phyloP scores from a whole-genome alignment of 495 filamentous ascomycete species.

The Cryomyces antarcticus region DNA sequence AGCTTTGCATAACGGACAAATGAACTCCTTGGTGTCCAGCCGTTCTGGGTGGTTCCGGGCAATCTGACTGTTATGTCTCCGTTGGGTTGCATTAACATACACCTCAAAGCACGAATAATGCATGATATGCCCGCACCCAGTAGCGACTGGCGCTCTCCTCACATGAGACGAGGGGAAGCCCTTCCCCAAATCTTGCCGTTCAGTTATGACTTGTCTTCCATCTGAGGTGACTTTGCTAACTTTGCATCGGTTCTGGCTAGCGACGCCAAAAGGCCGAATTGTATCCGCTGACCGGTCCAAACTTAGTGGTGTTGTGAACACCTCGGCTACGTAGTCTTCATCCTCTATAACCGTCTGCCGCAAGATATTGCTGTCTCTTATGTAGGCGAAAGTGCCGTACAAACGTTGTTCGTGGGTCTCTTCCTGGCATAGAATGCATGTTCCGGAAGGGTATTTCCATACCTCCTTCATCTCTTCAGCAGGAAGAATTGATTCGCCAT shows the following conservation, averaged over 20 bases:
- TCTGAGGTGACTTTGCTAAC: slow-evolving; percentile 56
- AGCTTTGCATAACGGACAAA: slow-evolving; percentile 96
- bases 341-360: slow-evolving; percentile 69
- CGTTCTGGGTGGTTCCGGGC: slow-evolving; percentile 80
- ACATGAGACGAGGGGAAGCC: slow-evolving; percentile 56
- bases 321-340: slow-evolving; percentile 68
- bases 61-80: slow-evolving; percentile 77
- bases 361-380: slow-evolving; percentile 72
- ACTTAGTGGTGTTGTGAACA: slow-evolving; percentile 49
- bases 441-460: slow-evolving; percentile 87
- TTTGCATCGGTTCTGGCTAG: slow-evolving; percentile 58
- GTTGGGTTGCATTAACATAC: slow-evolving; percentile 61
- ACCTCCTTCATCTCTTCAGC: slow-evolving; percentile 40
- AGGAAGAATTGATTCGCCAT: slow-evolving; percentile 40
- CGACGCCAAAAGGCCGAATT: slow-evolving; percentile 74
- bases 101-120: slow-evolving; percentile 89
- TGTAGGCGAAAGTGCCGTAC: slow-evolving; percentile 77
- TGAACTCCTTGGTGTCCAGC: slow-evolving; percentile 59
- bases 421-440: slow-evolving; percentile 91
- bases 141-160: slow-evolving; percentile 60
- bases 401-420: slow-evolving; percentile 76
- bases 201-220: slow-evolving; percentile 46
- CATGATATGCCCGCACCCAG: slow-evolving; percentile 95
- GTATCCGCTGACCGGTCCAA: slow-evolving; percentile 66
- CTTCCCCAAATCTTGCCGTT: slow-evolving; percentile 69